These are phyloP conservation scores for Acorus gramineus DNA, from an alignment of 106 monocot species.

Conservation along the genomic window DNA sequence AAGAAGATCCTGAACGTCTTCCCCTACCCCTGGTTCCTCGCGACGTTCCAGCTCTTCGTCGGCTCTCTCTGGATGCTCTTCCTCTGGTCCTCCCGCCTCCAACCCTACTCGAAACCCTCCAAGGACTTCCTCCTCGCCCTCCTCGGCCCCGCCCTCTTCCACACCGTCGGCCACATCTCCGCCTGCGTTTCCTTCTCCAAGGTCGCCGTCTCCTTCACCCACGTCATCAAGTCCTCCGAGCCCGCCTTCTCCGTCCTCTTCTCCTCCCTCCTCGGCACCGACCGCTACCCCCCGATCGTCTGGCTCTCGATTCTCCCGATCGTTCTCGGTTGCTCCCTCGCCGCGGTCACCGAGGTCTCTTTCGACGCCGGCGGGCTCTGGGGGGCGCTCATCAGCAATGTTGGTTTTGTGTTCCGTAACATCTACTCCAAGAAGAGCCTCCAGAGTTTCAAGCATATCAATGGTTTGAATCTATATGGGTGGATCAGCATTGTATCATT, in stretches of 20 bases:
- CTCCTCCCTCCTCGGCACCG: slow-evolving; percentile 27
- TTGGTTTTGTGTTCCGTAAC: slow-evolving; percentile 51
- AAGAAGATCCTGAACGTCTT: slow-evolving; percentile 52
- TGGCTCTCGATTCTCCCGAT: slow-evolving; percentile 37
- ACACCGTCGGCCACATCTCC: slow-evolving; percentile 55
- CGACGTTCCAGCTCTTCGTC: slow-evolving; percentile 54
- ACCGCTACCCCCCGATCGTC: slow-evolving; percentile 30
- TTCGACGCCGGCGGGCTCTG: slow-evolving; percentile 37
- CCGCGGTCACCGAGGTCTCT: slow-evolving; percentile 34
- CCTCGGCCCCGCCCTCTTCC: slow-evolving; percentile 46
- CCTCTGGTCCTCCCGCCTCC: slow-evolving; percentile 32
- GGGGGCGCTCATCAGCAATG: slow-evolving; percentile 52
- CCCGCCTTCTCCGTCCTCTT: slow-evolving; percentile 53
- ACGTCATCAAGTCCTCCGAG: slow-evolving; percentile 56
- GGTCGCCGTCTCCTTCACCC: slow-evolving; percentile 59
- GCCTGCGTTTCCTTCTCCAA: slow-evolving; percentile 54
- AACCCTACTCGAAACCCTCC: slow-evolving; percentile 26
- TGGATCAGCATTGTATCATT: slow-evolving; percentile 43
- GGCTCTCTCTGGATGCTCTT: slow-evolving; percentile 46
- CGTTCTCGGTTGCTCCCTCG: slow-evolving; percentile 28
- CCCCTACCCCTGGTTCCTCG: slow-evolving; percentile 63
- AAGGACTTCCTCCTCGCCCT: slow-evolving; percentile 35
- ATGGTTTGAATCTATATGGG: slow-evolving; percentile 54
- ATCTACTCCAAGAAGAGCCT: slow-evolving; percentile 55
- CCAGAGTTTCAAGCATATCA: slow-evolving; percentile 26